phyloP scores from a whole-genome alignment of 164 flowering plant genomes.

The Vitis rotundifolia region DNA sequence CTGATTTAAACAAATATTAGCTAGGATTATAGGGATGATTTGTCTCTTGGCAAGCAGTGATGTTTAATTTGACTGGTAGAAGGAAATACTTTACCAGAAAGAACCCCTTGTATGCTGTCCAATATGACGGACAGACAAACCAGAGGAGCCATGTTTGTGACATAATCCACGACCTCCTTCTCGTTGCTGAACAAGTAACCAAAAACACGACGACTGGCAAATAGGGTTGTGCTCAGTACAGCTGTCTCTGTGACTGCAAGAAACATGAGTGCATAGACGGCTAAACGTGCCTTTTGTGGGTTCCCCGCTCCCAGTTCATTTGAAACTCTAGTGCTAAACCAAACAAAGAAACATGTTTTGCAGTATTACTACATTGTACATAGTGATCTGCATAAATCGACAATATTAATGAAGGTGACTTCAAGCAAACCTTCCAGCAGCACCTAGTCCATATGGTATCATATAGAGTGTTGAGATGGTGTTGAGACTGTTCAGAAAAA shows the following conservation, averaged over 20 bases:
- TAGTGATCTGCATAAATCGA: too few species aligned
- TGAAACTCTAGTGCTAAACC: slow-evolving; percentile 40
- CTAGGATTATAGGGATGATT: background rate
- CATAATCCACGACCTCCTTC: slow-evolving; percentile 45
- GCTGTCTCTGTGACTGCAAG: slow-evolving; percentile 24
- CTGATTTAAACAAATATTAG: slow-evolving; percentile 25
- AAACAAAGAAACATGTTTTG: too few species aligned
- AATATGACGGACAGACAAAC: slow-evolving; percentile 34
- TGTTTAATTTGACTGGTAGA: slow-evolving; percentile 1
- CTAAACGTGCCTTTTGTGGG: slow-evolving; percentile 33
- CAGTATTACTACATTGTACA: too few species aligned
- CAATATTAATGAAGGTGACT: too few species aligned
- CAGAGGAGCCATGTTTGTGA: slow-evolving; percentile 41
- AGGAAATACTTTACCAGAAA: slow-evolving; percentile 26
- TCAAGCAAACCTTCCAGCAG: too few species aligned
- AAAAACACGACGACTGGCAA: slow-evolving; percentile 22
- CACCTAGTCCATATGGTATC: too few species aligned
- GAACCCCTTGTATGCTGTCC: slow-evolving; percentile 45
- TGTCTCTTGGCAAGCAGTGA: background rate
- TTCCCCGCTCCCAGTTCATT: slow-evolving; percentile 56
- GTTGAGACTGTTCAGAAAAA: too few species aligned
- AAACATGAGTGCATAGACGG: slow-evolving; percentile 27
- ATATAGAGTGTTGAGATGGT: too few species aligned
- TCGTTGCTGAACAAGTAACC: slow-evolving; percentile 43
- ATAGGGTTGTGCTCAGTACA: slow-evolving; percentile 25